Conservation (phyloP, 2,329 filamentous ascomycete genomes). For the Leptographium radiaticola region DNA sequence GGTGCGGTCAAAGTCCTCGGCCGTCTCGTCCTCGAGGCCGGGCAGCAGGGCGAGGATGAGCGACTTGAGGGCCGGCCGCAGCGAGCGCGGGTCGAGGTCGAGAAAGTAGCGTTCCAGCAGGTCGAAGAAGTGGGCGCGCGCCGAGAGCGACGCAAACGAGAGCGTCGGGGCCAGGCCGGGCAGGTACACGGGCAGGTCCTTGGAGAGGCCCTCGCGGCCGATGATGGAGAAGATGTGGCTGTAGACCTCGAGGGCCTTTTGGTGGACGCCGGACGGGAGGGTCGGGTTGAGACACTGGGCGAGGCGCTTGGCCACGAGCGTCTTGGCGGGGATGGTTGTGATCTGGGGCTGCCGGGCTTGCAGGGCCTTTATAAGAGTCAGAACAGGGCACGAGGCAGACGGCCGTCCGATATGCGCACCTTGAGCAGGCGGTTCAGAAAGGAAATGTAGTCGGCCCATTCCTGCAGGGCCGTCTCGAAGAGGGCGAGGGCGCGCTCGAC, state of each 20-base stretch:
- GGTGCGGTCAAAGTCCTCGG: slow-evolving; percentile 90
- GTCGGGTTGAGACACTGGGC: slow-evolving; percentile 92
- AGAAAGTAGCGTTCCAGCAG: slow-evolving; percentile 74
- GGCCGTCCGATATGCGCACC: slow-evolving; percentile 30
- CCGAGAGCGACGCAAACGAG: slow-evolving; percentile 87
- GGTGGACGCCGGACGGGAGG: slow-evolving; percentile 89
- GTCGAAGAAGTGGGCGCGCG: slow-evolving; percentile 73
- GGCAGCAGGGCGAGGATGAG: slow-evolving; percentile 81
- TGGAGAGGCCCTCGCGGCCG: slow-evolving; percentile 64
- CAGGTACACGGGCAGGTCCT: slow-evolving; percentile 75
- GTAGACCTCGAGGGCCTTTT: slow-evolving; percentile 93
- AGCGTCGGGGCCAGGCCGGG: slow-evolving; percentile 81
- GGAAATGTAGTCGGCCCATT: slow-evolving; percentile 99
- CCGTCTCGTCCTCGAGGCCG: slow-evolving; percentile 88
- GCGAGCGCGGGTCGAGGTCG: slow-evolving; percentile 51
- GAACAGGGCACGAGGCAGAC: background rate
- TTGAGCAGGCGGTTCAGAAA: slow-evolving; percentile 86
- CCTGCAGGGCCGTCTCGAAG: slow-evolving; percentile 86
- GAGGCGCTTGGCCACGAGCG: slow-evolving; percentile 73
- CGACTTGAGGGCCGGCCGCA: slow-evolving; percentile 82
- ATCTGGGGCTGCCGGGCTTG: slow-evolving; percentile 69
- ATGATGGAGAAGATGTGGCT: slow-evolving; percentile 78
- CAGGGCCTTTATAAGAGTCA: slow-evolving; percentile 48
- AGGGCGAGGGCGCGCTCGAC: slow-evolving; percentile 78
- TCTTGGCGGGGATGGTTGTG: slow-evolving; percentile 66